Conservation (phyloP, 1,284 basidiomycete genomes). For the Laetiporus sulphureus region DNA sequence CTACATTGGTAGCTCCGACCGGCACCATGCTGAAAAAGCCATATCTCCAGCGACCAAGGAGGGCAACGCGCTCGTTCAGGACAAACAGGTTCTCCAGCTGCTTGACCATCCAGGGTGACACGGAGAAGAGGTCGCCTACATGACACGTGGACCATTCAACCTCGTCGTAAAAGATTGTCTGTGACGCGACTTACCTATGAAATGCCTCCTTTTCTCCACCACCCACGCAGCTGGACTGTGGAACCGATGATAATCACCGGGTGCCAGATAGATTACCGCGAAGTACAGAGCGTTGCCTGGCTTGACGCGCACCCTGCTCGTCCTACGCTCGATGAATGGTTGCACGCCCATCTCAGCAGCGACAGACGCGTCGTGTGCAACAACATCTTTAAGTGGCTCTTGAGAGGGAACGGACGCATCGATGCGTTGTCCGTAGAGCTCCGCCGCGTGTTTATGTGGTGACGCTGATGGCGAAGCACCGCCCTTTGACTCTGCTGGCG, state of each 20-base stretch:
- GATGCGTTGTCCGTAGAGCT: constrained; percentile 53
- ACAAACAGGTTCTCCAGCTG: constrained; percentile 93
- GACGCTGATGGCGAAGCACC: constrained; percentile 13
- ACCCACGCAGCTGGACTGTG: constrained; percentile 97
- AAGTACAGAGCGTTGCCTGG: constrained; percentile 86
- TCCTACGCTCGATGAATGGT: constrained; percentile 36
- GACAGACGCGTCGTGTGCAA: constrained; percentile 62
- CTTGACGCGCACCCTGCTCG: constrained; percentile 40
- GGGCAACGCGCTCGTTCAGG: constrained; percentile 93
- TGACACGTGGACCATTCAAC: background rate
- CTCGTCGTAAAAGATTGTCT: background rate
- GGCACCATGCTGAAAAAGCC: constrained; percentile 98
- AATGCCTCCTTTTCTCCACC: constrained; percentile 92
- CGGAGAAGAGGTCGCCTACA: constrained; percentile 88
- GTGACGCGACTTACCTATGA: constrained; percentile 53
- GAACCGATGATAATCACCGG: constrained; percentile 98
- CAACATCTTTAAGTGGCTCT: constrained; percentile 43
- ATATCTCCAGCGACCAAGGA: constrained; percentile 93
- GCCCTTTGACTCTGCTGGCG: constrained; percentile 15
- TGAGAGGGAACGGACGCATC: constrained; percentile 61
- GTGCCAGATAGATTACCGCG: constrained; percentile 94
- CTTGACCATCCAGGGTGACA: constrained; percentile 93
- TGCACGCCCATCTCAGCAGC: constrained; percentile 61
- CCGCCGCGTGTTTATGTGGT: constrained; percentile 25
- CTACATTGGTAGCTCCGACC: constrained; percentile 97